phyloP scores from a whole-genome alignment of 1,284 basidiomycete genomes.

The Puccinia hordei region DNA sequence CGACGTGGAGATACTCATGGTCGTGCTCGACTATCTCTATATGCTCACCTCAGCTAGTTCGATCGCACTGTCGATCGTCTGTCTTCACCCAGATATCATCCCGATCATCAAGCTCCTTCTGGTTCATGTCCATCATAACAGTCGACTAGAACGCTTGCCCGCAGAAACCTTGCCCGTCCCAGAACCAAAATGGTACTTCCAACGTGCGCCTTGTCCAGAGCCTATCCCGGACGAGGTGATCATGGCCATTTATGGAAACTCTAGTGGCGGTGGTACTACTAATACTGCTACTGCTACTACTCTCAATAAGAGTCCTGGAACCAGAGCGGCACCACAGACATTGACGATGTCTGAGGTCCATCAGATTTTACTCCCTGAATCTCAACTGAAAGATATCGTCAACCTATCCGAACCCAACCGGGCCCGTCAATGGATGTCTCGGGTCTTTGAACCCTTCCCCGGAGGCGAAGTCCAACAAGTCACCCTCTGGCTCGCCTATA shows the following conservation, averaged over 20 bases:
- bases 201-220: conserved; percentile 1
- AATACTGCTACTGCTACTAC: background rate
- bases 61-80: conserved; percentile 4
- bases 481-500: conserved; percentile 45
- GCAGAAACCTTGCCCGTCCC: conserved; percentile 17
- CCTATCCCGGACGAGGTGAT: background rate
- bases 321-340: conserved; percentile 12
- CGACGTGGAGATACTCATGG: conserved; percentile 31
- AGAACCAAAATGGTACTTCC: conserved; percentile 30
- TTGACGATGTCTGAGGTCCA: conserved; percentile 36
- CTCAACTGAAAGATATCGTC: conserved; percentile 19
- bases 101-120: conserved; percentile 24
- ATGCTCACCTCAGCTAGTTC: background rate
- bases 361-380: conserved; percentile 19
- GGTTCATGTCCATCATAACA: conserved; percentile 28
- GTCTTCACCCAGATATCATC: conserved; percentile 7
- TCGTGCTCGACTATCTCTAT: conserved; percentile 44
- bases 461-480: conserved; percentile 46
- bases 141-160: conserved; percentile 7
- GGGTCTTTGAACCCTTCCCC: conserved; percentile 37
- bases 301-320: background rate
- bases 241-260: background rate
- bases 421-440: conserved; percentile 30
- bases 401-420: conserved; percentile 36
- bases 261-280: too few relatives aligned